phyloP scores from a whole-genome alignment of 352 stramenopile species.

The Globisporangium nunn region DNA sequence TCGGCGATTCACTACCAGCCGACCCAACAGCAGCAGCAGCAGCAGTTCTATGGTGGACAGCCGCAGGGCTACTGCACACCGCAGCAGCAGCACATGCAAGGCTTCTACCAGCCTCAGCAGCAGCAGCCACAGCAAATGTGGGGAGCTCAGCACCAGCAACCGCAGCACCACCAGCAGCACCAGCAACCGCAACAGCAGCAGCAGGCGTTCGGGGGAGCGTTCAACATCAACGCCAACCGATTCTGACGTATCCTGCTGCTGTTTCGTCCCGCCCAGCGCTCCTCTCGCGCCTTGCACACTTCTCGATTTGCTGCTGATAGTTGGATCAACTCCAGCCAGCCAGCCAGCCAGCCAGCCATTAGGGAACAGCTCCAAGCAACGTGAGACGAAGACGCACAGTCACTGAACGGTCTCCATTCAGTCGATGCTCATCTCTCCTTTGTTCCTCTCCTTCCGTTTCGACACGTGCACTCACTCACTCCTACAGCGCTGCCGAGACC shows the following conservation, averaged over 20 bases:
- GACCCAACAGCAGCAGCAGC: slow-evolving; percentile 6
- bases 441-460: neutral
- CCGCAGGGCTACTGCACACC: slow-evolving; percentile 17
- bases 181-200: slow-evolving; percentile 1
- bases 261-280: too few species aligned
- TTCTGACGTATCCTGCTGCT: slow-evolving; percentile 5
- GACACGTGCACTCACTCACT: neutral
- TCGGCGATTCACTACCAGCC: slow-evolving; percentile 9
- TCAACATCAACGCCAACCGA: slow-evolving; percentile 6
- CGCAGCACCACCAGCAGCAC: slow-evolving; percentile 19
- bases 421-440: neutral
- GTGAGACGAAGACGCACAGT: neutral
- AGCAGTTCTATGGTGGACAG: slow-evolving; percentile 15
- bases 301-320: too few species aligned
- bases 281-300: too few species aligned
- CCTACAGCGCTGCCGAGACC: slow-evolving; percentile 38
- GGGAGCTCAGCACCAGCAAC: slow-evolving; percentile 14
- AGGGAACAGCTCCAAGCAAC: neutral
- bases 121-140: slow-evolving; percentile 29
- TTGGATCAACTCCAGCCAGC: too few species aligned
- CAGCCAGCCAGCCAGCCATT: too few species aligned
- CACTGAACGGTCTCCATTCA: neutral
- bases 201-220: slow-evolving; percentile 4
- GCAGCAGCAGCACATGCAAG: slow-evolving; percentile 11
- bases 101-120: slow-evolving; percentile 20